Evolutionary conservation across 179 eudicot species (phyloP).

Genomic region (Amaranthus tricolor): DNA sequence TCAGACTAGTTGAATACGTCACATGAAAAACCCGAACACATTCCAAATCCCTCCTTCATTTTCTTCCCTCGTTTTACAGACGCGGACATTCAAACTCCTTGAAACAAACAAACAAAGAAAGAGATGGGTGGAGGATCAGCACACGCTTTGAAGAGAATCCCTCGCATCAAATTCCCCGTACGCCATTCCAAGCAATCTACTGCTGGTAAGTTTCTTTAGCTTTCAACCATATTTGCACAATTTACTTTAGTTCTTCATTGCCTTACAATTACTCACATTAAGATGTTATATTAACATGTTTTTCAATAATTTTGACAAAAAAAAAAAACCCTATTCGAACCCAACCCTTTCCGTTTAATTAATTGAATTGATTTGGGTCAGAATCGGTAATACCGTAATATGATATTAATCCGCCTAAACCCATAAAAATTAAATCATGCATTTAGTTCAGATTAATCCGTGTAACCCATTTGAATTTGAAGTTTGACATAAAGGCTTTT

Average conservation of each 20-base stretch:
- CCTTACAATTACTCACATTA: too few relatives aligned
- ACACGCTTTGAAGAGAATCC: constrained; percentile 63
- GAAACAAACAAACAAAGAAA: constrained; percentile 2
- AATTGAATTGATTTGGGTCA: too few relatives aligned
- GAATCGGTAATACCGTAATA: too few relatives aligned
- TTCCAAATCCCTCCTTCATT: neutral
- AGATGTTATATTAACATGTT: neutral
- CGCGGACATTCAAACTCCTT: neutral
- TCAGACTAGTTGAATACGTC: neutral
- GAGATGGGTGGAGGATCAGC: constrained; percentile 31
- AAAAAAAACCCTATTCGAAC: too few relatives aligned
- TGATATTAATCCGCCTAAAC: too few relatives aligned
- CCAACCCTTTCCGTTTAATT: too few relatives aligned
- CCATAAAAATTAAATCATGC: too few relatives aligned
- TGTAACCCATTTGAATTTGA: too few relatives aligned
- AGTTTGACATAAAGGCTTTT: too few relatives aligned
- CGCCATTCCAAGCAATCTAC: constrained; percentile 55
- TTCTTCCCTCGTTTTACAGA: neutral
- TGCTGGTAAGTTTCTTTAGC: constrained; percentile 8
- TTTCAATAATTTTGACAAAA: neutral
- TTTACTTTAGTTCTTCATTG: neutral
- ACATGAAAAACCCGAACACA: neutral
- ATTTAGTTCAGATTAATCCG: too few relatives aligned
- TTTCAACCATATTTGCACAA: neutral
- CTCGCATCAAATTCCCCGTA: constrained; percentile 74